phyloP scores from a whole-genome alignment of 202 grass and related monocot species.

The Sporobolus alterniflorus region DNA sequence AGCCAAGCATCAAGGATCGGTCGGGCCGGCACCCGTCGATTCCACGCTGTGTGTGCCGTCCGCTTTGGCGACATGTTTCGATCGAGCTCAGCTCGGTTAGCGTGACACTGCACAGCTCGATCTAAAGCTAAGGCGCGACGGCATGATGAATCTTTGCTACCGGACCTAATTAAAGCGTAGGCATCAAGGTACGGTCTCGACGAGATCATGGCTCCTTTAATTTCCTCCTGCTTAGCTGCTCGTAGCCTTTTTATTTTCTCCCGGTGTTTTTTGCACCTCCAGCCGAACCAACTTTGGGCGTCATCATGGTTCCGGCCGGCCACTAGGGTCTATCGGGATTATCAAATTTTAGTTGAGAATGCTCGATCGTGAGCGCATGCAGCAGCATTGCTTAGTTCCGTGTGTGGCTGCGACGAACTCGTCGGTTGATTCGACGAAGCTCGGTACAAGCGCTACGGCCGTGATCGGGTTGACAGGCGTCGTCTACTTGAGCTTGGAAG shows the following conservation, averaged over 20 bases:
- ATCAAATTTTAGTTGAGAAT: not conserved
- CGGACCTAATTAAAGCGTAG: not conserved
- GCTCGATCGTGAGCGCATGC: not conserved
- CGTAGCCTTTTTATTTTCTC: not conserved
- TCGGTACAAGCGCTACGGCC: not conserved
- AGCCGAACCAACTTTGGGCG: not conserved
- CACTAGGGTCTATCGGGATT: not conserved
- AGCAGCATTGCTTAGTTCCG: not conserved
- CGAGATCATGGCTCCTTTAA: slow-evolving; percentile 50
- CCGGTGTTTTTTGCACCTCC: slow-evolving; percentile 17
- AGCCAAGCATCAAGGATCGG: not conserved
- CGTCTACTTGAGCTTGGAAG: not conserved
- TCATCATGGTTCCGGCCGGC: slow-evolving; percentile 29
- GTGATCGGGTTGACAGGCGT: not conserved
- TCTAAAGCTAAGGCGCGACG: not conserved
- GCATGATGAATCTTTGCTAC: slow-evolving; percentile 41
- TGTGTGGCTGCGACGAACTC: not conserved
- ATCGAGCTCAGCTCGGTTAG: not conserved
- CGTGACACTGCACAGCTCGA: not conserved
- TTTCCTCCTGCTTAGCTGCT: slow-evolving; percentile 18
- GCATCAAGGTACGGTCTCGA: slow-evolving; percentile 5
- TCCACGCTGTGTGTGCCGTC: slow-evolving; percentile 38
- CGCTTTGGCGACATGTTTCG: slow-evolving; percentile 42
- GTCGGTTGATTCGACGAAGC: not conserved
- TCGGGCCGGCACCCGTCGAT: not conserved